Evolutionary conservation across 768 basidiomycete genomes (phyloP), one percentile per base, ranked within the genome.

Genomic region (Rhizopogon vesiculosus): DNA sequence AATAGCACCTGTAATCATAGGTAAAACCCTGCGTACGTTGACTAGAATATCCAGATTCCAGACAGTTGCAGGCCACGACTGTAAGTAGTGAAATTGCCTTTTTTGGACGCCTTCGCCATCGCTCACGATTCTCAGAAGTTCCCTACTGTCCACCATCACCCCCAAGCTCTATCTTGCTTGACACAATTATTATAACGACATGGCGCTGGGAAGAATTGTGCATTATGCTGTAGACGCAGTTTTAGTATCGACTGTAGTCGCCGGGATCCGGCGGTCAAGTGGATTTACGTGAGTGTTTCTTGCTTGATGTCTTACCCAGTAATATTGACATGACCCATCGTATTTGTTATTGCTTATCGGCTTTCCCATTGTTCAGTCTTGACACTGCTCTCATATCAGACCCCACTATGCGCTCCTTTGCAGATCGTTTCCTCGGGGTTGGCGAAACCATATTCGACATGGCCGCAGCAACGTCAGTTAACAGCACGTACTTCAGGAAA

Each of bases 391-490:
- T 72, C 9, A 87, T 98, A 58, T 75, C 89, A 40, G 93, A 98
- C 64, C 79, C 87, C 2, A 93, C 89, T 8, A 58, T 86, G 13
- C 87, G 89, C 49, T 81, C 84, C 16, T 71, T 91, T 9, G 85
- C 91, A 3, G 90, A 97, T 62, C 82, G 79, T 56, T 94, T 93
- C 66, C 78, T 98, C 50, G 83, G 86, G 38, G 76, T 93, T 25
- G 96, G 96, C 51, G 96, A 98, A 72, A 84, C 87, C 4, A 71
- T 96, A 35, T 98, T 96, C 73, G 90, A 92, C 66, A 80, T 93
- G 70, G 75, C 88, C 38, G 87, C 93, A 64, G 86, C 84, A 10
- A 84, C 86, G 2, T 91, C 85, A n/a, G 90, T 97, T 59, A 93
- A 89, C 68, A 94, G 87, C 66, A 62, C 76, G 8, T 97, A 90